Conservation (phyloP, 371 early-diverging fungal genomes). For the Batrachochytrium dendrobatidis region DNA sequence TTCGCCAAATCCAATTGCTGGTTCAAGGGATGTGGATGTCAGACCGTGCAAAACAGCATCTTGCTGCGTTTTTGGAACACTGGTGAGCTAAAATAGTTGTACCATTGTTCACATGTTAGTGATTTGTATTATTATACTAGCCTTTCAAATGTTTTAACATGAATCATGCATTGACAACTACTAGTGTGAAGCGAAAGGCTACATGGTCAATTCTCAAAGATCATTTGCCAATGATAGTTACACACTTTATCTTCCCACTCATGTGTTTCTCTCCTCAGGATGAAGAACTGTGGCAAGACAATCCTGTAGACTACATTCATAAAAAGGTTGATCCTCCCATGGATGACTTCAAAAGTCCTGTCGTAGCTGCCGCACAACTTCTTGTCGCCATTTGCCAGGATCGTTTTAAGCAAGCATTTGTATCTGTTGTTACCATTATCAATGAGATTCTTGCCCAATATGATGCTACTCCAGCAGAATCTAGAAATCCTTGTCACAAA, state of each 20-base stretch:
- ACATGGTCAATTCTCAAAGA: constrained; percentile 85
- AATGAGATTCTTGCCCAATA: constrained; percentile 48
- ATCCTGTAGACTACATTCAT: constrained; percentile 87
- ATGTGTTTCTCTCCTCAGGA: constrained; percentile 77
- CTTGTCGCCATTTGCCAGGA: constrained; percentile 65
- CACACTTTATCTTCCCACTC: constrained; percentile 81
- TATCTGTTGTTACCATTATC: constrained; percentile 64
- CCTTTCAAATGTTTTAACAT: too few relatives aligned
- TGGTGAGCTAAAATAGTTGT: too few relatives aligned
- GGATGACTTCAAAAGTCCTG: constrained; percentile 69
- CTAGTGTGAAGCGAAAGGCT: constrained; percentile 69
- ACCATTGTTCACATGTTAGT: too few relatives aligned
- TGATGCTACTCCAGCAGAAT: constrained; percentile 38
- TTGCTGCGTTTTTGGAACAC: constrained; percentile 29
- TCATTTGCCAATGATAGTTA: constrained; percentile 63
- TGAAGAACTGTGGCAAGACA: constrained; percentile 80
- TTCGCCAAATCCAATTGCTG: constrained; percentile 66
- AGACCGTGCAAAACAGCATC: constrained; percentile 27
- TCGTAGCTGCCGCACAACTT: constrained; percentile 58
- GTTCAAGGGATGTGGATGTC: constrained; percentile 29
- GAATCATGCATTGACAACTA: constrained; percentile 11
- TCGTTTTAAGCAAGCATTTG: constrained; percentile 70
- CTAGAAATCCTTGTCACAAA: constrained; percentile 66
- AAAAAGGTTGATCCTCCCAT: constrained; percentile 59
- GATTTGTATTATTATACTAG: too few relatives aligned